Percentiles rank a stretch among this genome's conserved stretches.
These are phyloP conservation scores for Odontarrhena argentea DNA, from an alignment of 345 rosid genomes.

Conservation along the genomic window DNA sequence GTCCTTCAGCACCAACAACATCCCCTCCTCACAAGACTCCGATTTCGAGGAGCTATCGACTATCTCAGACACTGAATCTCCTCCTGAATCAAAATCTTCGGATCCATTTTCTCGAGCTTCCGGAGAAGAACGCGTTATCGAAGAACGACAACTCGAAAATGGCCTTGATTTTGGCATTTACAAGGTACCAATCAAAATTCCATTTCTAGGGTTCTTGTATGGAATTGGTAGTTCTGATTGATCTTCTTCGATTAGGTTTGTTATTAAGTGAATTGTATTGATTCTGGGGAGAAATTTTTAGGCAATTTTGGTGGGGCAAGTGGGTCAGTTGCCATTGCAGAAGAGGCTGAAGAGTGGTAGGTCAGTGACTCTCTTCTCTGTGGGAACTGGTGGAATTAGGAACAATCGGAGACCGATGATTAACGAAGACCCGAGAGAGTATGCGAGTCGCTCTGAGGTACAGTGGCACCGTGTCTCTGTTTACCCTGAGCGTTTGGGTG, in stretches of 20 bases:
- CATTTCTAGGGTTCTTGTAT: not conserved
- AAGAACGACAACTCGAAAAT: conserved; percentile 63
- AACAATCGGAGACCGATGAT: conserved; percentile 72
- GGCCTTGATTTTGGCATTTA: conserved; percentile 79
- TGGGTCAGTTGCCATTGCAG: conserved; percentile 76
- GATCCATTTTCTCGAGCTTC: conserved; percentile 27
- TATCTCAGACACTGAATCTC: conserved; percentile 45
- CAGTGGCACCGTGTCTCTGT: conserved; percentile 96
- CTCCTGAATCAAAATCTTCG: conserved; percentile 26
- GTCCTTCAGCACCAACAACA: conserved; percentile 55
- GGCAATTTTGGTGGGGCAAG: conserved; percentile 95
- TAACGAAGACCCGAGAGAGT: conserved; percentile 74
- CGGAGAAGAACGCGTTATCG: conserved; percentile 40
- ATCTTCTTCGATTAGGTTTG: not conserved
- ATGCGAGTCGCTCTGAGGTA: conserved; percentile 62
- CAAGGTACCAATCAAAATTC: conserved; percentile 50
- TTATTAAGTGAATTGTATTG: not conserved
- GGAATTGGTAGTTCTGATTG: too few species aligned
- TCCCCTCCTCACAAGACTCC: conserved; percentile 37
- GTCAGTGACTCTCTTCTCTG: conserved; percentile 58
- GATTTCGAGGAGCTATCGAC: conserved; percentile 45
- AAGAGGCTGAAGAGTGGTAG: conserved; percentile 73
- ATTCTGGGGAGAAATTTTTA: conserved; percentile 37
- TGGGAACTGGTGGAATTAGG: conserved; percentile 88
- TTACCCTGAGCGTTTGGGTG: conserved; percentile 64